phyloP scores from a whole-genome alignment of 257 asterid species.

The Cynanchum wilfordii region DNA sequence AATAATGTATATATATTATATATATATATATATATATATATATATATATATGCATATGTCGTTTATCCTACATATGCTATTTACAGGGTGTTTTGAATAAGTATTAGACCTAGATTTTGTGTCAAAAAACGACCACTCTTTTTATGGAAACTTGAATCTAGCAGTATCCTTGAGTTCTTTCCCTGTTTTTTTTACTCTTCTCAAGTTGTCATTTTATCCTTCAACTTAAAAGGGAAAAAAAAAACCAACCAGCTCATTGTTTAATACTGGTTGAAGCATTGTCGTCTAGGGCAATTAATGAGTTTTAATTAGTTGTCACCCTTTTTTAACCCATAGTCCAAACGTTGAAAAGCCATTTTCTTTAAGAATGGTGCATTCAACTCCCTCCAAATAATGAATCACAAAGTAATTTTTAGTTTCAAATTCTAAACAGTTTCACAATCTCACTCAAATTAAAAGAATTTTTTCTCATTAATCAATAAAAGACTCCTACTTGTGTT shows the following conservation, averaged over 20 bases:
- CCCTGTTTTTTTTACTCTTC: too few relatives aligned
- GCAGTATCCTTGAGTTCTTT: not conserved
- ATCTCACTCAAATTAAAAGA: too few relatives aligned
- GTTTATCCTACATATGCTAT: constrained; percentile 1
- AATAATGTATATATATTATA: not conserved
- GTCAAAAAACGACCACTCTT: not conserved
- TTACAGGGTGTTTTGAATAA: constrained; percentile 7
- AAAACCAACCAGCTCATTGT: not conserved
- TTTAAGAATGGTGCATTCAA: too few relatives aligned
- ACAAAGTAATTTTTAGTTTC: too few relatives aligned
- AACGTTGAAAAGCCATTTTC: not conserved
- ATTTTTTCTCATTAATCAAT: too few relatives aligned
- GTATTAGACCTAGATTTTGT: constrained; percentile 2
- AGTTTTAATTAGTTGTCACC: not conserved
- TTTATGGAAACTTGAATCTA: not conserved
- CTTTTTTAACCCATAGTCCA: not conserved
- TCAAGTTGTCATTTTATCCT: not conserved
- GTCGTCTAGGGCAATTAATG: not conserved
- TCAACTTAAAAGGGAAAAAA: not conserved
- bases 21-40: too few relatives aligned
- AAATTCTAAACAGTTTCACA: too few relatives aligned
- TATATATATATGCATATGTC: too few relatives aligned
- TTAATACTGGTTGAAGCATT: not conserved
- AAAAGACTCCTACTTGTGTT: too few relatives aligned
- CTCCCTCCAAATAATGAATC: too few relatives aligned